Conservation (phyloP, 139 green algal genomes). For the Chlorella sp. region DNA sequence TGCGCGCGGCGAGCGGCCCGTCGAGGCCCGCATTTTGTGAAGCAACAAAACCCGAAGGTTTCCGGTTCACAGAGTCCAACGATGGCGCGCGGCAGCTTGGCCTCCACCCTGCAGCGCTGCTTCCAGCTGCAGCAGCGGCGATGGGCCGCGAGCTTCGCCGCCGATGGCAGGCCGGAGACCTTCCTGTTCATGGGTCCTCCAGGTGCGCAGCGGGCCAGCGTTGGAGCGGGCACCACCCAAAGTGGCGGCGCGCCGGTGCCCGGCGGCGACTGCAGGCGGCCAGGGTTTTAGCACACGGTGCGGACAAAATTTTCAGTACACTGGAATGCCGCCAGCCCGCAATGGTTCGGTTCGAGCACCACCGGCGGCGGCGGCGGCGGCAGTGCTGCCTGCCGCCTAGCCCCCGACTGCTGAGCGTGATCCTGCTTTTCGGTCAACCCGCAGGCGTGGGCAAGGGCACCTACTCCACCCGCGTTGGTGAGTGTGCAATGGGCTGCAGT, state of each 20-base stretch:
- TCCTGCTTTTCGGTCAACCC: background rate
- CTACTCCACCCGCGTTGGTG: constrained; percentile 5
- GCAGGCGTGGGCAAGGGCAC: background rate
- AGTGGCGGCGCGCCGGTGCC: background rate
- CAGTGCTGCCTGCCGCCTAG: background rate
- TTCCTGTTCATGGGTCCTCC: background rate
- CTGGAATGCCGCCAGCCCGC: no score
- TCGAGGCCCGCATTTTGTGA: no score
- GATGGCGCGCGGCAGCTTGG: no score
- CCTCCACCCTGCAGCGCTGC: no score
- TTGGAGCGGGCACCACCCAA: background rate
- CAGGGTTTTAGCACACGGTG: background rate
- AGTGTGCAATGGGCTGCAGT: no score
- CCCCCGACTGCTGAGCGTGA: background rate
- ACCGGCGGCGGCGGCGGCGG: no score
- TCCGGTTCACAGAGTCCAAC: no score
- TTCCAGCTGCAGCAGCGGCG: constrained; percentile 6
- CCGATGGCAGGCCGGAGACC: background rate
- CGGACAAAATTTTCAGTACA: background rate
- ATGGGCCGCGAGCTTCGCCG: background rate
- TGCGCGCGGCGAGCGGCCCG: no score
- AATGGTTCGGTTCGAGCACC: no score
- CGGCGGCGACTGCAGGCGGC: no score
- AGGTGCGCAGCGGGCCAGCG: background rate
- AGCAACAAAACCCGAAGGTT: no score